Base-by-base conservation (phyloP, 2,329 filamentous ascomycete species). In the Trichophyton schoenleinii region DNA sequence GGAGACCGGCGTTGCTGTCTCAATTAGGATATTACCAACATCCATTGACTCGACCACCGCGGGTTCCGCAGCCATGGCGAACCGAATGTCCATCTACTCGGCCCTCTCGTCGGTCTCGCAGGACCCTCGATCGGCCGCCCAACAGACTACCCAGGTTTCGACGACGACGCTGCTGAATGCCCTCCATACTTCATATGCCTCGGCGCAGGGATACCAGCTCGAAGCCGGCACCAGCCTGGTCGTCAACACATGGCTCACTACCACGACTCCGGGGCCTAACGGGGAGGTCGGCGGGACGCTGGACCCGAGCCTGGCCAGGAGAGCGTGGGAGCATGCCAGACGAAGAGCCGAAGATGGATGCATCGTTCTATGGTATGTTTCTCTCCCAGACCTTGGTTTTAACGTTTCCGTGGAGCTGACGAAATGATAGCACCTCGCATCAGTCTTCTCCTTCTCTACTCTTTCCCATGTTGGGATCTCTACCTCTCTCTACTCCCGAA, bases 261-360 rank as follows among this genome's bases (percentile, higher is more conserved):
- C 89, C 18, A 81, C 84, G 31, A 88, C 88, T 66, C 77, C 82
- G 25, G 84, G 86, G 44, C 80, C 83, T 2, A 83, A 90, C 68
- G 88, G 87, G 42, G 80, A 82, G 61, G 78, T 80, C 55, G 89
- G 88, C 59, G 89, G 88, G 60, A 91, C 88, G 6, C 83, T 97
- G 48, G 94, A 99, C 74, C 76, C 83, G 48, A 83, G 87, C 22
- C 76, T 99, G 58, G 88, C 89, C 15, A 80, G 84, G 59, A 84
- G 89, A 71, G 91, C 91, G 2, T 99, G 94, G 92, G 94, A 99
- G 76, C 94, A 99, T 79, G 92, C 94, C 61, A 84, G 92, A 67
- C 85, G 94, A 64, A 84, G 94, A 77, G 94, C 94, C 48, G 94
- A 99, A 73, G 94, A 99, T 77, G 91, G 90, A 15, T 96, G 91